Conservation (phyloP, 331 rosid genomes). For the Stylosanthes scabra region DNA sequence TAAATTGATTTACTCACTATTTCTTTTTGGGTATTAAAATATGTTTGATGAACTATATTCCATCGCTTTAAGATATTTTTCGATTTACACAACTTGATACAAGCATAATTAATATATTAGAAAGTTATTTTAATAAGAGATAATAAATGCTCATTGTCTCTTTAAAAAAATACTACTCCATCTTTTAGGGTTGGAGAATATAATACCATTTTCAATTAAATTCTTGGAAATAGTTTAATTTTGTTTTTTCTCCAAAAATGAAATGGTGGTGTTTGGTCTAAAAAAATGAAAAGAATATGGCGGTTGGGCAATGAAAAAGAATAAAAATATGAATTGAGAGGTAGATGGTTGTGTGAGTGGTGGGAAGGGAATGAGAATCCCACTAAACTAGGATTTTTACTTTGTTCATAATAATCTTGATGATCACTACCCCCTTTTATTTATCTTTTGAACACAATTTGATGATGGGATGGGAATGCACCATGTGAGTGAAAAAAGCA, state of each 20-base stretch:
- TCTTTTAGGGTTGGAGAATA: too few species aligned
- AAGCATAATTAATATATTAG: too few species aligned
- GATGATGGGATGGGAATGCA: conserved; percentile 14
- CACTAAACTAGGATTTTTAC: conserved; percentile 62
- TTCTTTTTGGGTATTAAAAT: too few species aligned
- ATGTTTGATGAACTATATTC: too few species aligned
- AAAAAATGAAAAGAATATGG: conserved; percentile 20
- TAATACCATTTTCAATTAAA: too few species aligned
- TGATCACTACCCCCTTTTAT: conserved; percentile 20
- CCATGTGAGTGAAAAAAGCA: conserved; percentile 20
- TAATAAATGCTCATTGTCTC: too few species aligned
- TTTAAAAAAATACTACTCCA: too few species aligned
- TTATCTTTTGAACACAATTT: conserved; percentile 24
- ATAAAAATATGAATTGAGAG: conserved; percentile 39
- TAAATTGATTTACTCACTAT: too few species aligned
- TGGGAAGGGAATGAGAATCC: conserved; percentile 82
- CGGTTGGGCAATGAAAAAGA: conserved; percentile 43
- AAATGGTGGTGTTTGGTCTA: background rate
- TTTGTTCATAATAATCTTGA: conserved; percentile 46
- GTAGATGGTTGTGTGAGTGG: conserved; percentile 44
- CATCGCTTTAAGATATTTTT: too few species aligned
- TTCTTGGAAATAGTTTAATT: too few species aligned
- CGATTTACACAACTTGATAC: too few species aligned
- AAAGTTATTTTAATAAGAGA: too few species aligned
- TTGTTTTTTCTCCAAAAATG: background rate